Conservation (phyloP, 1,284 basidiomycete genomes). For the Fomitopsis palustris region DNA sequence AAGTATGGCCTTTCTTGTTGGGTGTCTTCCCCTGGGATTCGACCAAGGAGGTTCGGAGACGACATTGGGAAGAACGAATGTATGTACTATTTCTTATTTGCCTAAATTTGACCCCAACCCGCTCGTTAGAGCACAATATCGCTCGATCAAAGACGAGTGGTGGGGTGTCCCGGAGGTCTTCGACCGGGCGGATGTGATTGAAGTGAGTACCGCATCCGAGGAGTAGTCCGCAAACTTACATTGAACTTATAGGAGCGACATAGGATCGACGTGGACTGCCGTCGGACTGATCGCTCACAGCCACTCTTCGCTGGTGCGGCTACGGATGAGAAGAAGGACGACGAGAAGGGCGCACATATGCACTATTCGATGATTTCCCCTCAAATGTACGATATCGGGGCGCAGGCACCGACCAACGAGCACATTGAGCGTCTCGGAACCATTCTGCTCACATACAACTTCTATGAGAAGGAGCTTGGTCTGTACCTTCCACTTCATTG, state of each 20-base stretch:
- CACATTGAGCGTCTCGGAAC: conserved; percentile 79
- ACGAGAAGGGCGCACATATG: conserved; percentile 50
- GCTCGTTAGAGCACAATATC: conserved; percentile 57
- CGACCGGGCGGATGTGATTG: conserved; percentile 72
- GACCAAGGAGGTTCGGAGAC: conserved; percentile 50
- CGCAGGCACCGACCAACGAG: conserved; percentile 82
- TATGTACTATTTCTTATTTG: conserved; percentile 26
- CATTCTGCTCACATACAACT: conserved; percentile 91
- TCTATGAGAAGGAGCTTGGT: conserved; percentile 88
- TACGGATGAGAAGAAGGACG: conserved; percentile 30
- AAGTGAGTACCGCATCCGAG: conserved; percentile 37
- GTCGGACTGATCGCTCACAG: conserved; percentile 93
- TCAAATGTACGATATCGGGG: conserved; percentile 66
- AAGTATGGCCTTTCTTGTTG: conserved; percentile 89
- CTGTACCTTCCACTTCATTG: conserved; percentile 26
- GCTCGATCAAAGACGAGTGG: conserved; percentile 74
- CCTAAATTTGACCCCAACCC: neutral
- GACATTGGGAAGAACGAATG: conserved; percentile 63
- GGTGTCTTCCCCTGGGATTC: conserved; percentile 81
- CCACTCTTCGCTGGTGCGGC: conserved; percentile 68
- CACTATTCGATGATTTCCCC: conserved; percentile 71
- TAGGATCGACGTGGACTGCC: conserved; percentile 93
- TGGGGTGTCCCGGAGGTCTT: conserved; percentile 78
- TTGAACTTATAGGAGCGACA: conserved; percentile 61
- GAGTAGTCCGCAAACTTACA: neutral